These are phyloP conservation scores for Hanseniaspora osmophila DNA, from an alignment of 805 yeast species.

Conservation along the genomic window DNA sequence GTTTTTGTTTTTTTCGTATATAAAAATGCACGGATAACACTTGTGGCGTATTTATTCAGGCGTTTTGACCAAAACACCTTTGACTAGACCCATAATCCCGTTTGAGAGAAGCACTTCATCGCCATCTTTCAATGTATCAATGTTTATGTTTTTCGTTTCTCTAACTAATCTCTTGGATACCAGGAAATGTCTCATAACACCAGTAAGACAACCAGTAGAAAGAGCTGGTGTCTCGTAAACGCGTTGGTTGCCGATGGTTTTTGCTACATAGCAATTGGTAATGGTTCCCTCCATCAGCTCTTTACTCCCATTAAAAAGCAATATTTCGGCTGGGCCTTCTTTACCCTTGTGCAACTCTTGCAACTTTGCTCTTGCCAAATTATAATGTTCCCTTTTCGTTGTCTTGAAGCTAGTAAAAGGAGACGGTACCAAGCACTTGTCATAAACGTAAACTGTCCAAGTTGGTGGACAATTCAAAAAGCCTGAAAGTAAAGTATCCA, in stretches of 20 bases:
- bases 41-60: constrained; percentile 3
- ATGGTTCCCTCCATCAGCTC: constrained; percentile 72
- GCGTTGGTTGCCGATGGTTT: constrained; percentile 32
- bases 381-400: constrained; percentile 52
- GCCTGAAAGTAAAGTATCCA: constrained; percentile 16
- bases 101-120: constrained; percentile 63
- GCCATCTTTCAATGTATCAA: constrained; percentile 41
- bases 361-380: constrained; percentile 40
- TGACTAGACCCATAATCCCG: constrained; percentile 69
- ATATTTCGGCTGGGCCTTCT: constrained; percentile 44
- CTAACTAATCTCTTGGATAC: constrained; percentile 36
- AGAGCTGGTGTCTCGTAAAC: constrained; percentile 74
- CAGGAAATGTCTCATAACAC: constrained; percentile 59
- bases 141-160: constrained; percentile 34
- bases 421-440: constrained; percentile 36
- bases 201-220: constrained; percentile 70
- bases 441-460: constrained; percentile 56
- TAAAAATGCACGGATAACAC: no score
- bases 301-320: constrained; percentile 46
- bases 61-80: constrained; percentile 31
- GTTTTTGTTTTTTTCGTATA: constrained; percentile 4
- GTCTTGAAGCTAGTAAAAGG: constrained; percentile 85
- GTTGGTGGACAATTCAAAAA: constrained; percentile 15
- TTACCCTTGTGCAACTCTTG: constrained; percentile 21
- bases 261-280: constrained; percentile 30